Evolutionary conservation across 2,329 filamentous ascomycete species (phyloP).

Genomic region (Epichloe uncinata): DNA sequence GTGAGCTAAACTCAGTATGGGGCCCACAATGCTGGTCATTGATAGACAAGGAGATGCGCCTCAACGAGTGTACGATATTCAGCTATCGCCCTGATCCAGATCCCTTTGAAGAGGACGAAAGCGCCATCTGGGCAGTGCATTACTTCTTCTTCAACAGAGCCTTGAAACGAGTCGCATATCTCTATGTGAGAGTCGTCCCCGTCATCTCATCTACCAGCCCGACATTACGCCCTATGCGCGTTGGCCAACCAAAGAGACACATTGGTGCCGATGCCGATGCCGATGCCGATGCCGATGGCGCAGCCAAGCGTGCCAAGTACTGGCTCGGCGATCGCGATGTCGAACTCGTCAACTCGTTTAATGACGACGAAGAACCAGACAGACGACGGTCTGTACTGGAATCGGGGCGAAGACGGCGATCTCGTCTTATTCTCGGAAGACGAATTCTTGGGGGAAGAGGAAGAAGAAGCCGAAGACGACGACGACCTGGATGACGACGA

Average conservation of each 20-base stretch:
- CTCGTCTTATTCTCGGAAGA: conserved; percentile 40
- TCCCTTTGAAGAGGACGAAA: conserved; percentile 82
- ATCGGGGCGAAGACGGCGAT: conserved; percentile 44
- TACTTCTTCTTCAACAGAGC: conserved; percentile 97
- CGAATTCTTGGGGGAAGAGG: conserved; percentile 32
- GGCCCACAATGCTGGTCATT: conserved; percentile 82
- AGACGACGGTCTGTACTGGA: conserved; percentile 41
- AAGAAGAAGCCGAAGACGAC: conserved; percentile 20
- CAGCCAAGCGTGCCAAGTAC: conserved; percentile 64
- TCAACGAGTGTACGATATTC: conserved; percentile 81
- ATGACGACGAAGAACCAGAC: conserved; percentile 34
- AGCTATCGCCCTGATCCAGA: conserved; percentile 82
- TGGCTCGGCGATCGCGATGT: conserved; percentile 65
- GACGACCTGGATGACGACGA: conserved; percentile 31
- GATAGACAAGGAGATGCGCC: conserved; percentile 87
- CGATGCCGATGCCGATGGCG: conserved; percentile 24
- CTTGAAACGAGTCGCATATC: conserved; percentile 82
- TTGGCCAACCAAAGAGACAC: conserved; percentile 15
- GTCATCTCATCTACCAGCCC: conserved; percentile 55
- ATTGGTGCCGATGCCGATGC: conserved; percentile 20
- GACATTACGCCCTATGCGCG: conserved; percentile 23
- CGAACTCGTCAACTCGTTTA: conserved; percentile 30
- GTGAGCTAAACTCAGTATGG: conserved; percentile 53
- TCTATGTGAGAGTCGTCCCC: conserved; percentile 82
- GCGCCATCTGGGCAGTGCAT: conserved; percentile 87